Percentiles rank a stretch among this genome's conserved stretches.
Conservation (phyloP, 192 early-diverging fungal species). For the Coemansia sp. region DNA sequence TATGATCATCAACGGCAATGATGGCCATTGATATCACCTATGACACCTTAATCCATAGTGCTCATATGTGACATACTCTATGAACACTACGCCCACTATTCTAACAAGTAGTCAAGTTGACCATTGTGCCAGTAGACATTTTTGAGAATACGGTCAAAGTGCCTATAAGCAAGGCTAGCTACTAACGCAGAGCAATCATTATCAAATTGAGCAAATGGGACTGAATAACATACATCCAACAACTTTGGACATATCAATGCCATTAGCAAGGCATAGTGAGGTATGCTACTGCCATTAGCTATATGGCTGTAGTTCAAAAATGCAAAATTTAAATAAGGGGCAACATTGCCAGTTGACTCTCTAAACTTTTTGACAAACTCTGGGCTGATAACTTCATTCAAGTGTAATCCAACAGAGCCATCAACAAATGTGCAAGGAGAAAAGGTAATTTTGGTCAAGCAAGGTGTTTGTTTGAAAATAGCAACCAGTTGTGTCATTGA, state of each 20-base stretch:
- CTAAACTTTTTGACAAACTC: background rate
- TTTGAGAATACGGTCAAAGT: background rate
- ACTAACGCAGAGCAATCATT: background rate
- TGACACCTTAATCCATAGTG: too few species aligned
- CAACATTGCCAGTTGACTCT: background rate
- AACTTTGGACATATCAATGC: constrained; percentile 6
- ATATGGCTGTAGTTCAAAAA: background rate
- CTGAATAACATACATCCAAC: background rate
- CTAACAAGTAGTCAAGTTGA: background rate
- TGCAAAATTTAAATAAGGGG: background rate
- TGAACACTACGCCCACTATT: background rate
- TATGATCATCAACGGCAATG: too few species aligned
- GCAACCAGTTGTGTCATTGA: background rate
- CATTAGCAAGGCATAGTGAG: background rate
- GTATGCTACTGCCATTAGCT: background rate
- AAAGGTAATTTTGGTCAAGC: background rate
- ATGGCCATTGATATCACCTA: too few species aligned
- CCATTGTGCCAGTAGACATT: background rate
- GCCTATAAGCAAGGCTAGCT: background rate
- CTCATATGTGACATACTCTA: too few species aligned
- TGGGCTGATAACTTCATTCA: background rate
- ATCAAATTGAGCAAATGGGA: background rate
- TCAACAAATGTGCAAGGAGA: background rate
- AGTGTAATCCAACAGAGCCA: too few species aligned
- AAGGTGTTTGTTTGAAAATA: background rate